Evolutionary conservation across 805 yeast species (phyloP), one percentile per base, ranked within the genome.

Genomic region (Monosporozyma yasuniensis): DNA sequence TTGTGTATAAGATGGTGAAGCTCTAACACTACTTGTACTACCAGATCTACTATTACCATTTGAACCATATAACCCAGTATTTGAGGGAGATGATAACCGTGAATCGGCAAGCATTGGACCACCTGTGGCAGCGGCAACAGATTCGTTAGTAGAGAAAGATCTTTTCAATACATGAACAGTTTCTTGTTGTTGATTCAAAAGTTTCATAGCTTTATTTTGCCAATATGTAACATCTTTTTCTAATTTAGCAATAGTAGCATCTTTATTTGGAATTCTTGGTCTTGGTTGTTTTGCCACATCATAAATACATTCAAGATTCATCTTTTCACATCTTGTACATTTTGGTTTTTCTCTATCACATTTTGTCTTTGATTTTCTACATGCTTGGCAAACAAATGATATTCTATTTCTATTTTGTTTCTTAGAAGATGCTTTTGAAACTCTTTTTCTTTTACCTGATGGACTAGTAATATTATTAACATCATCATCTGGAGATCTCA

Each of bases 221-320:
- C 68, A 66, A 48, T 61, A 65, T 2, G 56, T 57, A 4, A 64
- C 58, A 47, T 66, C 69, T 12, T 55, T 56, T n/a, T 62, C 57
- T 43, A 66, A 47, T 46, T 68, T 56, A 19, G 66, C 52, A 30
- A 66, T 65, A 4, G 61, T 56, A 2, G 69, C 67, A 49, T 65
- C 68, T 49, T 66, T 66, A 44, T 63, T 65, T 12, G 69, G 68
- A 44, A 60, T 62, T 48, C 59, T 61, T n/a, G 70, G 70, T 25
- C 63, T 63, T 12, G 54, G 47, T 51, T 66, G 69, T 25, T 53
- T 55, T 16, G 61, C 63, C 1, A 63, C 61, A 46, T 66, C 70
- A 51, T 66, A 66, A 11, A 63, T 46, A 53, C 70, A 66, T 10
- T 50, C 42, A 23, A 63, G 47, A 18, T 58, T 54, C 42, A 59